Evolutionary conservation across 2,329 filamentous ascomycete species (phyloP), one percentile per base, ranked within the genome.

Genomic region (Neonectria ditissima): DNA sequence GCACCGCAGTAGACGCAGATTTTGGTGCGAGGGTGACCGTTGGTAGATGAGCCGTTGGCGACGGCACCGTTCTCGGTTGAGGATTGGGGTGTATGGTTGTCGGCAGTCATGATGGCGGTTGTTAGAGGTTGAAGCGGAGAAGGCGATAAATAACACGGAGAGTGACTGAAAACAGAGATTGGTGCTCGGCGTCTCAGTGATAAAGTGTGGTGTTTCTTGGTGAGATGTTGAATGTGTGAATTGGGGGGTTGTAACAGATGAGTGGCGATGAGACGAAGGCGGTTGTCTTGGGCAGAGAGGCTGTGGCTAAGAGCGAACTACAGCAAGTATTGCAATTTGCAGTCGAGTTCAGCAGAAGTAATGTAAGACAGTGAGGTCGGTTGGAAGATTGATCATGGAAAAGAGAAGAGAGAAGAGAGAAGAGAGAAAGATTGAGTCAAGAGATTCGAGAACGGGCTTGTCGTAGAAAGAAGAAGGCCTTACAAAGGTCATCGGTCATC

Each of bases 1-100:
- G 96, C 89, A 75, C 95, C 96, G 82, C 96, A 98, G 86, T 97
- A 98, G 70, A 98, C 95, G 78, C 93, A 97, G 77, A 97, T 91
- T 68, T 92, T 92, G 63, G 91, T 81, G 66, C 78, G 81, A 54
- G 78, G 74, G 30, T 73, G 72, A 65, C 74, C 73, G 65, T 77
- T 75, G 57, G 69, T 8, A 22, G 75, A 60, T 52, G 64, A 59
- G 39, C 71, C 69, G 54, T 72, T 73, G 18, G 59, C 68, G 14
- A 71, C 61, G 39, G 65, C 57, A 65, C 69, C 65, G 60, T 74
- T 78, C 47, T 71, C 68, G 56, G 65, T 60, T 22, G 66, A 62
- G 30, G 64, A 47, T 43, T 65, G 60, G 20, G 56, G 62, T 26
- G 54, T n/a, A 48, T 63, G 59, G 69, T 70, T 72, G 37, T 75